These are phyloP conservation scores for Ettlia oleoabundans DNA, from an alignment of 139 green algal species.

Conservation along the genomic window DNA sequence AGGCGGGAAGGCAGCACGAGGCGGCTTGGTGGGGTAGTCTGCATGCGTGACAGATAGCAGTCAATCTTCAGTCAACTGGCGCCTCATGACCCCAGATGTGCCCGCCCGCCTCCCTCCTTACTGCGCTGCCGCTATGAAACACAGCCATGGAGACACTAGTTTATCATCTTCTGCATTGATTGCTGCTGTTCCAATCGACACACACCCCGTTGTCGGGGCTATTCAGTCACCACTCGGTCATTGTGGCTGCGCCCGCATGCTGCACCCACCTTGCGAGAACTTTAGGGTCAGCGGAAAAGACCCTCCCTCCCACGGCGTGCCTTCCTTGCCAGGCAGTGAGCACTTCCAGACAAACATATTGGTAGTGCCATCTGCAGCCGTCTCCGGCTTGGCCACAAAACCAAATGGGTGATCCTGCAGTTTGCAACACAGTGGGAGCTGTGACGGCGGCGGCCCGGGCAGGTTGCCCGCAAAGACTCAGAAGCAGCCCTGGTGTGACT, in stretches of 20 bases:
- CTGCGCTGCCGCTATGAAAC: not conserved
- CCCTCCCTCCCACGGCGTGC: conserved; percentile 71
- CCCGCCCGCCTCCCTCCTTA: no score
- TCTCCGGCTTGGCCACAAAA: conserved; percentile 68
- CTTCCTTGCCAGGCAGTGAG: conserved; percentile 65
- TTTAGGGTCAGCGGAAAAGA: conserved; percentile 65
- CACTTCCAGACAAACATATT: conserved; percentile 74
- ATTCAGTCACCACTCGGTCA: no score
- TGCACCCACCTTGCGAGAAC: not conserved
- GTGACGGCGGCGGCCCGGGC: no score
- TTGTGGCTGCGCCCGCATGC: not conserved
- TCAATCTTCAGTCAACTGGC: not conserved
- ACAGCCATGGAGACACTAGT: not conserved
- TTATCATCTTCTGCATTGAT: not conserved
- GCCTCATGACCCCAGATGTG: not conserved
- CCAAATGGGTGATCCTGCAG: conserved; percentile 65
- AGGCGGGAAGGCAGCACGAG: conserved; percentile 32
- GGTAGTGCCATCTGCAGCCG: not conserved
- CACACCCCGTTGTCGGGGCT: no score
- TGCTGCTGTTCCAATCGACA: not conserved
- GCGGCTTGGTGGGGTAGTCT: conserved; percentile 71
- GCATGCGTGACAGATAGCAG: conserved; percentile 20
- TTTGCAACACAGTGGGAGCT: not conserved
- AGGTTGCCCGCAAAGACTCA: no score
- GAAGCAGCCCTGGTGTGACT: not conserved